These are phyloP conservation scores for Dalbergia cultrata DNA, from an alignment of 306 rosid species.

Conservation along the genomic window DNA sequence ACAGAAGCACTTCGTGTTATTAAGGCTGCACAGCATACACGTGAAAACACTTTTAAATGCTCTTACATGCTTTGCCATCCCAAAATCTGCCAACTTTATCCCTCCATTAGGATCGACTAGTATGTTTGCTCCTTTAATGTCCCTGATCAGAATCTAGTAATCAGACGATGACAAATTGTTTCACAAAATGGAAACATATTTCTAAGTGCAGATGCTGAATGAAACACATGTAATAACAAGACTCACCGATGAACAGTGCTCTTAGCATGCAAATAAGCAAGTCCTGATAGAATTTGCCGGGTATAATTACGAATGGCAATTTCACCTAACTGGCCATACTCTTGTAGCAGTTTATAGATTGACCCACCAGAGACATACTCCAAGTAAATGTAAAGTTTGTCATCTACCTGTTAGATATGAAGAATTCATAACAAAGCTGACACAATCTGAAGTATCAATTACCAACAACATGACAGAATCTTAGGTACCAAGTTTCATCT, in stretches of 20 bases:
- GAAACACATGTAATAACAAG: conserved; percentile 33
- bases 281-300: conserved; percentile 89
- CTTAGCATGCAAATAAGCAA: conserved; percentile 90
- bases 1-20: conserved; percentile 18
- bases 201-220: conserved; percentile 6
- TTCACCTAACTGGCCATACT: conserved; percentile 89
- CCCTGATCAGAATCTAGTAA: conserved; percentile 66
- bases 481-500: conserved; percentile 6
- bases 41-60: conserved; percentile 63
- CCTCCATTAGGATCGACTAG: conserved; percentile 92
- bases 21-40: conserved; percentile 52
- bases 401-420: conserved; percentile 70
- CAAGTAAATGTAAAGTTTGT: conserved; percentile 87
- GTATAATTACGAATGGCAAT: conserved; percentile 88
- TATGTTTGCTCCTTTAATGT: conserved; percentile 96
- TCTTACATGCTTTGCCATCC: conserved; percentile 98
- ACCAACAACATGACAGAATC: conserved; percentile 5
- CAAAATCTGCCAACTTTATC: conserved; percentile 95
- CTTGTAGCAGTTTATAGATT: conserved; percentile 85
- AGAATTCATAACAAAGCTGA: conserved; percentile 30
- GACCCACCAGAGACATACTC: conserved; percentile 98
- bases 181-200: conserved; percentile 54
- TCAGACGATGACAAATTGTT: conserved; percentile 62
- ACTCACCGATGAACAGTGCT: conserved; percentile 90
- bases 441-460: conserved; percentile 26